phyloP scores from a whole-genome alignment of 768 basidiomycete species.

The Termitomyces sp. region DNA sequence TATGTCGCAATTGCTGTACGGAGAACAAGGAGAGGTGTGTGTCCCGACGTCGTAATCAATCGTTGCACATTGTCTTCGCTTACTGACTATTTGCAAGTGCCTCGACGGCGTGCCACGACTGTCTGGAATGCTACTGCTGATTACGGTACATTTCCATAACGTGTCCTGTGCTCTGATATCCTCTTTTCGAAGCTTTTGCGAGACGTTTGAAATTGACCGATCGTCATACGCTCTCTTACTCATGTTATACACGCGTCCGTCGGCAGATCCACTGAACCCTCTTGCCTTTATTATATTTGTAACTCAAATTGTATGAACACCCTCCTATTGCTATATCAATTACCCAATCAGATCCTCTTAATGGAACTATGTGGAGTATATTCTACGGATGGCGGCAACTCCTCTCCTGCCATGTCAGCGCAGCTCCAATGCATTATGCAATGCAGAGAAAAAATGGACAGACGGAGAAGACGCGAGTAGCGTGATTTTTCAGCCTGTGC shows the following conservation, averaged over 20 bases:
- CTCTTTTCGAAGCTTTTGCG: not conserved
- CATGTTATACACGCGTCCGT: not conserved
- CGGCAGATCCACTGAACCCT: not conserved
- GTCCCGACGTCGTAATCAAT: constrained; percentile 8
- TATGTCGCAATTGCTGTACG: constrained; percentile 42
- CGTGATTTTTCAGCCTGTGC: no score
- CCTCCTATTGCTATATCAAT: not conserved
- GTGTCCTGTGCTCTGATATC: not conserved
- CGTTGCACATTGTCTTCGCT: not conserved
- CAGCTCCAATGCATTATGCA: no score
- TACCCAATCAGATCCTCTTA: not conserved
- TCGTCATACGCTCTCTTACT: not conserved
- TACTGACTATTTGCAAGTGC: constrained; percentile 20
- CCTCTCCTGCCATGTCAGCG: no score
- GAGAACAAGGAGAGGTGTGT: constrained; percentile 35
- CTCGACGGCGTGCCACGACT: constrained; percentile 34
- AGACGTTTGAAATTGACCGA: not conserved
- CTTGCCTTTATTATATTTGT: not conserved
- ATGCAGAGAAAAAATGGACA: no score
- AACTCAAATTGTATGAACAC: not conserved
- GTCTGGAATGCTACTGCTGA: constrained; percentile 16
- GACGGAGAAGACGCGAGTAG: no score
- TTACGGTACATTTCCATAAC: not conserved
- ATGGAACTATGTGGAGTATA: not conserved
- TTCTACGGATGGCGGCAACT: no score